These are phyloP conservation scores for Gymnopilus dilepis DNA, from an alignment of 768 basidiomycete species.

Conservation along the genomic window DNA sequence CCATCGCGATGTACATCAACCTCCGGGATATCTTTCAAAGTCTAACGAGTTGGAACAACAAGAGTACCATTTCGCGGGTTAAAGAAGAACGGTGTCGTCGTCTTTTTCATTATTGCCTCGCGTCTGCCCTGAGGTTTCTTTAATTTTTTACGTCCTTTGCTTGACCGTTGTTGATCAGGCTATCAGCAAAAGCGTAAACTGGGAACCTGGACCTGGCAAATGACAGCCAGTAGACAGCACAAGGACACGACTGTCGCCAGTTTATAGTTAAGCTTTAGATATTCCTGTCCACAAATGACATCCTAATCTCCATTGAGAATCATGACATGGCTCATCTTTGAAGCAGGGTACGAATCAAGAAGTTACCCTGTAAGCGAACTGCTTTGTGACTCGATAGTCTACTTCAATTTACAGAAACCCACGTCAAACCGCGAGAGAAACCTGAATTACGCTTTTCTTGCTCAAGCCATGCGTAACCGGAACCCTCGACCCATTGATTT, in stretches of 20 bases:
- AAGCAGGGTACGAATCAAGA: neutral
- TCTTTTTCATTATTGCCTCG: neutral
- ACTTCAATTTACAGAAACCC: neutral
- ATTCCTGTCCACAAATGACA: neutral
- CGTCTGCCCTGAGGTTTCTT: neutral
- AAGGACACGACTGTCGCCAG: neutral
- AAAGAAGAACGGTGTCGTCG: neutral
- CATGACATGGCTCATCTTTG: constrained; percentile 10
- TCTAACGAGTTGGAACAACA: neutral
- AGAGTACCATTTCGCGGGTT: neutral
- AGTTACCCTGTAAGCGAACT: neutral
- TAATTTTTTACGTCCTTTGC: neutral
- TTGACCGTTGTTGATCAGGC: neutral
- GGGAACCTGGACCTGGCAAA: neutral
- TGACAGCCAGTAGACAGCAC: neutral
- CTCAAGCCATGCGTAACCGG: neutral
- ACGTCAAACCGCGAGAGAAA: neutral
- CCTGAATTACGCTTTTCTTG: neutral
- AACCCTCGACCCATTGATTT: neutral
- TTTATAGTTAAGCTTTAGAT: constrained; percentile 3
- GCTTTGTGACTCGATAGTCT: neutral
- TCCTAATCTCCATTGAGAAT: neutral
- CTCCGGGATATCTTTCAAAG: neutral
- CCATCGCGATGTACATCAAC: neutral
- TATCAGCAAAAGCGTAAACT: neutral